Conservation (phyloP, 495 filamentous ascomycete species). For the Aspergillus coremiiformis region DNA sequence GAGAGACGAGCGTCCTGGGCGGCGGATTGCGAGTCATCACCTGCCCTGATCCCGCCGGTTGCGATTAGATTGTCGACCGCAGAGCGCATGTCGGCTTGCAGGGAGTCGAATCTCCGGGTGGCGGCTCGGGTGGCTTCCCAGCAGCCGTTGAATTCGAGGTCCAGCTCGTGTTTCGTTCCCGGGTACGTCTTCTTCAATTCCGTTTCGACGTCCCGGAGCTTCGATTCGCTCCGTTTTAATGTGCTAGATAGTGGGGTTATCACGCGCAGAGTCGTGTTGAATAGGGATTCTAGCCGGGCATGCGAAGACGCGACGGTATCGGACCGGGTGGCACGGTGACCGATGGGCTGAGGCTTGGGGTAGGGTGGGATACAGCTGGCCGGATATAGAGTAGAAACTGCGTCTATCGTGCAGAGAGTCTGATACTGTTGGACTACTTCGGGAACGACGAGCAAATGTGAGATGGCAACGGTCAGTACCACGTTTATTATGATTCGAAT, state of each 20-base stretch:
- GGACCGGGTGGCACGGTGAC: constrained; percentile 10
- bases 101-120: constrained; percentile 31
- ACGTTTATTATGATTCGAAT: constrained; percentile 26
- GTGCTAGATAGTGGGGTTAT: constrained; percentile 22
- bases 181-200: constrained; percentile 28
- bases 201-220: constrained; percentile 24
- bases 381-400: constrained; percentile 26
- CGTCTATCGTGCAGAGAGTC: constrained; percentile 23
- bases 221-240: constrained; percentile 33
- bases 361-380: constrained; percentile 25
- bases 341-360: constrained; percentile 6
- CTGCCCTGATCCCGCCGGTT: constrained; percentile 10
- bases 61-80: constrained; percentile 33
- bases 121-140: constrained; percentile 30
- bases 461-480: constrained; percentile 26
- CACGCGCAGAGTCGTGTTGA: constrained; percentile 27
- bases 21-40: constrained; percentile 5
- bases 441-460: constrained; percentile 35
- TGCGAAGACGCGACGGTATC: constrained; percentile 23
- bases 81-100: constrained; percentile 36
- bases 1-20: constrained; percentile 27
- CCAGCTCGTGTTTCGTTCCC: constrained; percentile 29
- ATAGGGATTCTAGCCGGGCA: constrained; percentile 26
- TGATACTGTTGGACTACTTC: constrained; percentile 35
- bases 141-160: constrained; percentile 38